Evolutionary conservation across 2,329 filamentous ascomycete genomes (phyloP).

Genomic region (Xylariaceae sp.): DNA sequence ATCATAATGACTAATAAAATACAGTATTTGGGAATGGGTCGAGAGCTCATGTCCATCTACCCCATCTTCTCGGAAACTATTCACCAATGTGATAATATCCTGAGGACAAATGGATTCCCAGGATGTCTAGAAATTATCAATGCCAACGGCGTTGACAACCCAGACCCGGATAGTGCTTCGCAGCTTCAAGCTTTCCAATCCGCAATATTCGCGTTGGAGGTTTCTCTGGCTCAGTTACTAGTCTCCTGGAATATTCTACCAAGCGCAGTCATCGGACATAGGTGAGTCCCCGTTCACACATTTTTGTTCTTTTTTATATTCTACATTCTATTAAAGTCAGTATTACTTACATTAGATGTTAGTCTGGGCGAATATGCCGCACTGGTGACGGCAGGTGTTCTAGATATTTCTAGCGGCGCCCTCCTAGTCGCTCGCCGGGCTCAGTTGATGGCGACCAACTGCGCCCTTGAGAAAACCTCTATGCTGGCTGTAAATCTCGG

Average conservation of each 20-base stretch:
- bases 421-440: constrained; percentile 14
- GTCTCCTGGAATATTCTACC: constrained; percentile 18
- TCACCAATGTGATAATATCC: constrained; percentile 14
- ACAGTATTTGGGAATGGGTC: constrained; percentile 23
- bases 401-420: constrained; percentile 6
- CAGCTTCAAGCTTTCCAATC: constrained; percentile 15
- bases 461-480: constrained; percentile 5
- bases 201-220: constrained; percentile 13
- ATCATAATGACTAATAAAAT: neutral
- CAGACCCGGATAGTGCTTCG: neutral
- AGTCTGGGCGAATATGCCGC: constrained; percentile 21
- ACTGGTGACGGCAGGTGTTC: constrained; percentile 9
- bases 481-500: constrained; percentile 15
- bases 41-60: constrained; percentile 16
- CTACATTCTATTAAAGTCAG: neutral
- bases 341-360: neutral
- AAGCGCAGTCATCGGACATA: constrained; percentile 14
- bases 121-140: constrained; percentile 3
- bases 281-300: constrained; percentile 3
- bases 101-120: constrained; percentile 6
- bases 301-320: too few species aligned
- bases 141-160: neutral
- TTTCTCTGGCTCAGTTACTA: constrained; percentile 13
- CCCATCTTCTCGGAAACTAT: constrained; percentile 11
- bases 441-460: constrained; percentile 13